Evolutionary conservation across 2,329 filamentous ascomycete genomes (phyloP), one percentile per base, ranked within the genome.

Genomic region (Plectosphaerella sp.): DNA sequence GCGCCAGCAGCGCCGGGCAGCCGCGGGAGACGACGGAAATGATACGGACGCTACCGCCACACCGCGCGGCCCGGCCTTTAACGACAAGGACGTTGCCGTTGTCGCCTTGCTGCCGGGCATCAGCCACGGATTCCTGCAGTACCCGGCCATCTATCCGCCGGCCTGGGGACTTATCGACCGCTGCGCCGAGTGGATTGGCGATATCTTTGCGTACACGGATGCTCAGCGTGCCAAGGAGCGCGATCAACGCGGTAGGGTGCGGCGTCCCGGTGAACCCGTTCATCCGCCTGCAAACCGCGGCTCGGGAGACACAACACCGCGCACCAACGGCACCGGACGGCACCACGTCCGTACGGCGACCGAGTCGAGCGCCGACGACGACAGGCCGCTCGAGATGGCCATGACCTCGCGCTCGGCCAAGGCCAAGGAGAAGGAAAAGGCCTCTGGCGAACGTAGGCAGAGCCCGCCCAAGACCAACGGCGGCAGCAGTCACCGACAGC

Each of bases 91-190:
- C 42, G 82, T 86, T 50, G 86, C 91, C 0, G 91, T 97, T 63
- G 89, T 97, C 2, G 82, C 85, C 16, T 75, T 97, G 22, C 86
- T 99, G 5, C 91, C 92, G 0, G 92, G 93, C 0, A 90, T 96
- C 47, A 91, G 86, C 4, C 94, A 99, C 63, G 94, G 94, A 1
- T 99, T 99, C 68, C 72, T 97, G 60, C 92, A 97, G 64, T 96
- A 99, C 64, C 90, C 91, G 0, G 78, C 83, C 1, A 76, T 97
- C 4, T 99, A 95, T 60, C 91, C 91, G 0, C 90, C 94, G 9
- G 92, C 89, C 1, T 96, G 91, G 89, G 88, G 87, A 62, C 87
- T 95, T 64, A 89, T 97, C 60, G 83, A 88, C 58, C 82, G 87
- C 35, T 89, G 88, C 57, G 87, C 84, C 0, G 73, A 77, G 15